Evolutionary conservation across 2,329 filamentous ascomycete species (phyloP).

Genomic region (Fonsecaea multimorphosa): DNA sequence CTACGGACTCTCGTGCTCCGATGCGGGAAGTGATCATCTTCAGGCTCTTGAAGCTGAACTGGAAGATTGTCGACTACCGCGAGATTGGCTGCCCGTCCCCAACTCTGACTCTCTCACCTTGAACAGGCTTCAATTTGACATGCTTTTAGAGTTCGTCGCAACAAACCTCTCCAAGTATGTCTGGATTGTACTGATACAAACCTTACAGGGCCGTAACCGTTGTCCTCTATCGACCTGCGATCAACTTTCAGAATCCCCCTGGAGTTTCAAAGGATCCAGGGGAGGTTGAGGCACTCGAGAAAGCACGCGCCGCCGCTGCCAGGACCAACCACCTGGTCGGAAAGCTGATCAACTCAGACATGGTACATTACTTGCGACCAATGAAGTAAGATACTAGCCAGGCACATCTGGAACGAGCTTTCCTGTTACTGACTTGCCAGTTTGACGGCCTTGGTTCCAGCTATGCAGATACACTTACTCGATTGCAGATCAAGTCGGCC

Average conservation of each 20-base stretch:
- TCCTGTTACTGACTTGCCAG: conserved; percentile 38
- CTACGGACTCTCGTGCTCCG: background rate
- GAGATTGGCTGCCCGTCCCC: no score
- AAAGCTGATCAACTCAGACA: conserved; percentile 32
- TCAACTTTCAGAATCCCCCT: background rate
- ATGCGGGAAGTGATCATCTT: background rate
- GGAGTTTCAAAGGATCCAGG: background rate
- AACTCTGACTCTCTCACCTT: background rate
- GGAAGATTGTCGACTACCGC: background rate
- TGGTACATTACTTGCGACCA: conserved; percentile 40
- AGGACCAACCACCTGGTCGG: background rate
- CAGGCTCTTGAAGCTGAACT: background rate
- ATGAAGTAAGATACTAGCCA: no score
- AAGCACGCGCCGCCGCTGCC: background rate
- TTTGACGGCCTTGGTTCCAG: conserved; percentile 24
- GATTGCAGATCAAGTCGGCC: conserved; percentile 9
- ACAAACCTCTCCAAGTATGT: no score
- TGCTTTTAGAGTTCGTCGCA: background rate
- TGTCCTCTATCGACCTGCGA: background rate
- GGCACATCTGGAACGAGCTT: conserved; percentile 1
- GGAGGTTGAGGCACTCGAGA: background rate
- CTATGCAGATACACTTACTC: conserved; percentile 26
- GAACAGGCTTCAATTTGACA: background rate
- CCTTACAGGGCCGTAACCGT: background rate
- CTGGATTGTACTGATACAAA: no score